A percentile compares a stretch with the other conserved stretches of the same genome.
These are phyloP conservation scores for Phytophthora chlamydospora DNA, from an alignment of 352 stramenopile genomes.

Conservation along the genomic window DNA sequence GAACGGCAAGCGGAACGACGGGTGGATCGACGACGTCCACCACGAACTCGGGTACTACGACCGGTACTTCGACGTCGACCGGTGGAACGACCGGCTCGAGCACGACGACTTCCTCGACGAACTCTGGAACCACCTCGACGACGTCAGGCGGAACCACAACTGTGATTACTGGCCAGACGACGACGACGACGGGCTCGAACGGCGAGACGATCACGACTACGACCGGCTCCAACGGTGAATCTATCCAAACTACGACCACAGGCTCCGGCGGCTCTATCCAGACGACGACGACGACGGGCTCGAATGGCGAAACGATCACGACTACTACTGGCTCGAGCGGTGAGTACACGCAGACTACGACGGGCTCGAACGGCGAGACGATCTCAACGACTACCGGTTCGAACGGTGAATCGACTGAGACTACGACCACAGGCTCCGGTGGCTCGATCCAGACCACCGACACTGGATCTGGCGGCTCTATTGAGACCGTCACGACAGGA, in stretches of 20 bases:
- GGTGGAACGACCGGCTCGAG: constrained; percentile 1
- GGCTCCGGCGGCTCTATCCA: too few species aligned
- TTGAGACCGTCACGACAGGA: constrained; percentile 19
- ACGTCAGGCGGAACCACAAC: constrained; percentile 5
- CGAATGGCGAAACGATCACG: constrained; percentile 17
- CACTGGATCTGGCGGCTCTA: constrained; percentile 24
- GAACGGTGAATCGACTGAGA: constrained; percentile 14
- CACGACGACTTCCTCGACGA: constrained; percentile 9
- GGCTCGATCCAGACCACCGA: constrained; percentile 21
- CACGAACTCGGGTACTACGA: constrained; percentile 11
- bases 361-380: constrained; percentile 4
- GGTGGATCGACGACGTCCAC: constrained; percentile 1
- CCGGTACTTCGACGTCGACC: constrained; percentile 10
- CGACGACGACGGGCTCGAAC: constrained; percentile 15
- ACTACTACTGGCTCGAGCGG: constrained; percentile 18
- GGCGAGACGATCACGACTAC: constrained; percentile 22
- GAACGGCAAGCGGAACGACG: too few species aligned
- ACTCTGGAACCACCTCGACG: constrained; percentile 15
- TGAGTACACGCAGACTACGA: constrained; percentile 8
- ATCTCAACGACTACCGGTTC: constrained; percentile 6
- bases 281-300: constrained; percentile 15
- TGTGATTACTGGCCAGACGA: constrained; percentile 8
- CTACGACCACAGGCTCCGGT: constrained; percentile 26
- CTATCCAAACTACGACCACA: too few species aligned
- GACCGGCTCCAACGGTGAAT: constrained; percentile 9